Conservation (phyloP, 768 basidiomycete species). For the Gymnopilus dilepis region DNA sequence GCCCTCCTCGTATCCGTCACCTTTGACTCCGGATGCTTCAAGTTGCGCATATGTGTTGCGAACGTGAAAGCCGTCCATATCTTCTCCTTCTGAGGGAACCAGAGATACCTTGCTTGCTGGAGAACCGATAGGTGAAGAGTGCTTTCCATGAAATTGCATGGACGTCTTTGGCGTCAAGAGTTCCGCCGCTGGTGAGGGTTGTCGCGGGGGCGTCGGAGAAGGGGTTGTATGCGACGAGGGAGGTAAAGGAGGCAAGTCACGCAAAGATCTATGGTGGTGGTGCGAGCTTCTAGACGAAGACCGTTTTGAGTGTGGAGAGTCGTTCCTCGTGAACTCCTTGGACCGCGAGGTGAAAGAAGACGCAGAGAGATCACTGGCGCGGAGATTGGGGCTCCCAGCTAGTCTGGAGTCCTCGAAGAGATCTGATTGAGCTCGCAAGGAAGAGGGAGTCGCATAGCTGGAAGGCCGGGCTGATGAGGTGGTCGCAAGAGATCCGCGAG, state of each 20-base stretch:
- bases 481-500: constrained; percentile 31
- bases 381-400: constrained; percentile 34
- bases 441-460: constrained; percentile 37
- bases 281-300: constrained; percentile 36
- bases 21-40: constrained; percentile 89
- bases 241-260: constrained; percentile 42
- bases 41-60: constrained; percentile 88
- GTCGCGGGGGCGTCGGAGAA: constrained; percentile 31
- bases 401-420: constrained; percentile 39
- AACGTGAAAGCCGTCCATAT: constrained; percentile 82
- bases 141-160: constrained; percentile 26
- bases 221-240: constrained; percentile 39
- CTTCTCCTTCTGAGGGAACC: constrained; percentile 78
- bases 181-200: constrained; percentile 29
- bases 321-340: constrained; percentile 31
- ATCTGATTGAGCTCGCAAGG: constrained; percentile 36
- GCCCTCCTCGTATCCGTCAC: constrained; percentile 94
- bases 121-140: constrained; percentile 23
- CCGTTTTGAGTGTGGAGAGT: constrained; percentile 35
- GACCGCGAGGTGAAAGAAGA: constrained; percentile 36
- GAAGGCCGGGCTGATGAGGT: constrained; percentile 36
- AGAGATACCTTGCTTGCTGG: constrained; percentile 51
- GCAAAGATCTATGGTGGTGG: constrained; percentile 30
- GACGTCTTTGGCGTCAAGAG: constrained; percentile 34
- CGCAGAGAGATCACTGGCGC: constrained; percentile 37